phyloP scores from a whole-genome alignment of 2,329 filamentous ascomycete genomes.

The Fusarium sp. region DNA sequence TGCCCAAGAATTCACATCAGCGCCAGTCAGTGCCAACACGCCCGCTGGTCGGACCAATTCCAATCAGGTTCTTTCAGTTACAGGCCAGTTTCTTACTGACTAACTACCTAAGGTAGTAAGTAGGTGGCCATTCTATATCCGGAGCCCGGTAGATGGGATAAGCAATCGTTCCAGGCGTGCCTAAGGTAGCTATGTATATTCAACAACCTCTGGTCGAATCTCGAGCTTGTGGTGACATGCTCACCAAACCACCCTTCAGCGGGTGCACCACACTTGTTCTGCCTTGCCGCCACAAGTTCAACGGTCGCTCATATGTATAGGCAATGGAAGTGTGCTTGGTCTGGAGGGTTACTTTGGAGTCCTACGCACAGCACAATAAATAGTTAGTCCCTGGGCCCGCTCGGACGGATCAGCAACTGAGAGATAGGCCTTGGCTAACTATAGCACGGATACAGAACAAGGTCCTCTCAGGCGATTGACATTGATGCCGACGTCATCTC shows the following conservation, averaged over 20 bases:
- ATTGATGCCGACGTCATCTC: slow-evolving; percentile 26
- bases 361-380: neutral
- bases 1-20: neutral
- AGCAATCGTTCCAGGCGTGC: neutral
- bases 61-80: neutral
- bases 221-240: neutral
- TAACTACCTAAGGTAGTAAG: neutral
- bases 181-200: neutral
- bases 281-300: neutral
- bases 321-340: neutral
- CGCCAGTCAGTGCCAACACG: neutral
- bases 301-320: neutral
- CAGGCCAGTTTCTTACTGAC: neutral
- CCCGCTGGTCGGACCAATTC: neutral
- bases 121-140: neutral
- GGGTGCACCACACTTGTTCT: neutral
- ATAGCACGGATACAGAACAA: neutral
- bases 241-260: neutral
- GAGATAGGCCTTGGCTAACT: neutral
- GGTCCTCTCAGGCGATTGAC: neutral
- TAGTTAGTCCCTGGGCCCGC: neutral
- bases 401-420: neutral
- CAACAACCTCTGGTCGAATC: neutral
- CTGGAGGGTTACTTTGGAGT: neutral
- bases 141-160: neutral